A percentile compares a stretch with the other conserved stretches of the same genome.
These are phyloP conservation scores for Ambrosia hybrid DNA, from an alignment of 140 eudicot genomes.

Conservation along the genomic window DNA sequence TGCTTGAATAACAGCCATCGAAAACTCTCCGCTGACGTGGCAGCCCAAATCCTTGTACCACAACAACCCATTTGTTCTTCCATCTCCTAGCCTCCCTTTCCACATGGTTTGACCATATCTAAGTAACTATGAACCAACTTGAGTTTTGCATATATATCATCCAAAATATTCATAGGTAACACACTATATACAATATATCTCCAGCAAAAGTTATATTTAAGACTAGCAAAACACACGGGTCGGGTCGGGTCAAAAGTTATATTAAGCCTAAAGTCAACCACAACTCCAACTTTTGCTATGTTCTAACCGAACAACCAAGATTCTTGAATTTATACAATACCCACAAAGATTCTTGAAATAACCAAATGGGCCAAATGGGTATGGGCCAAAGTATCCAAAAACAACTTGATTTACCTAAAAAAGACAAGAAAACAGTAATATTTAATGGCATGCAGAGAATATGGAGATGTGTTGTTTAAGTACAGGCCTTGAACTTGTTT, in stretches of 20 bases:
- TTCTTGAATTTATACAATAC: slow-evolving; percentile 54
- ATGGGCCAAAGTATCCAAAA: slow-evolving; percentile 56
- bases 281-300: slow-evolving; percentile 57
- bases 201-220: slow-evolving; percentile 40
- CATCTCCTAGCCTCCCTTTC: slow-evolving; percentile 53
- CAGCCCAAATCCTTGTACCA: slow-evolving; percentile 75
- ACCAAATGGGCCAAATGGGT: slow-evolving; percentile 51
- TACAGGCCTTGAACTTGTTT: slow-evolving; percentile 83
- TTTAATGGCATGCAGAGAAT: slow-evolving; percentile 61
- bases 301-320: slow-evolving; percentile 53
- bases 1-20: slow-evolving; percentile 90
- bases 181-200: slow-evolving; percentile 18
- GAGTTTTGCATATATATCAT: slow-evolving; percentile 28
- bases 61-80: slow-evolving; percentile 61
- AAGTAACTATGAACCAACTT: slow-evolving; percentile 33
- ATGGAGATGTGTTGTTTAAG: slow-evolving; percentile 62
- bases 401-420: slow-evolving; percentile 32
- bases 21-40: slow-evolving; percentile 72
- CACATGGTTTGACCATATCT: slow-evolving; percentile 74
- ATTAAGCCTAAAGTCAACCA: slow-evolving; percentile 28
- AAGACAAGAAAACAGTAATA: slow-evolving; percentile 55
- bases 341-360: slow-evolving; percentile 41
- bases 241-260: background rate
- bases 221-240: background rate
- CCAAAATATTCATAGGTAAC: slow-evolving; percentile 1